Percentiles rank a stretch among this genome's conserved stretches.
These are phyloP conservation scores for Gautieria morchelliformis DNA, from an alignment of 768 basidiomycete species.

Conservation along the genomic window DNA sequence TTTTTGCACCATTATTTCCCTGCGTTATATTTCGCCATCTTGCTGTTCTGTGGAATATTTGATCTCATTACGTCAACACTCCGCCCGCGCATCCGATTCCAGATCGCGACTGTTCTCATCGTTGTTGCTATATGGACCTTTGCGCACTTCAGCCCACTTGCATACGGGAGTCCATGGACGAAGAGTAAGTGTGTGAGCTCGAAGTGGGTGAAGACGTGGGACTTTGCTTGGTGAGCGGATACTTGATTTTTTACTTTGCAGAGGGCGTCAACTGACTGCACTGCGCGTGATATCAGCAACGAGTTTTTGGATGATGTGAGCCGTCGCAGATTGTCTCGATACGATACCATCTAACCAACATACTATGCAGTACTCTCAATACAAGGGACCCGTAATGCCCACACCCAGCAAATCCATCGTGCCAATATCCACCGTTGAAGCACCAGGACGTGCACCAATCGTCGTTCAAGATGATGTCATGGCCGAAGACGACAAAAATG, in stretches of 20 bases:
- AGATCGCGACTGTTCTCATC: slow-evolving; percentile 68
- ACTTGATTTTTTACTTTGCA: neutral
- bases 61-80: slow-evolving; percentile 78
- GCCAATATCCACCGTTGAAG: slow-evolving; percentile 38
- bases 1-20: slow-evolving; percentile 99
- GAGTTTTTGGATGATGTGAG: slow-evolving; percentile 64
- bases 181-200: slow-evolving; percentile 62
- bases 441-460: slow-evolving; percentile 43
- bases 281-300: slow-evolving; percentile 29
- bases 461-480: slow-evolving; percentile 38
- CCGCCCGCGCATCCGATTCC: slow-evolving; percentile 65
- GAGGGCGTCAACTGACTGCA: neutral
- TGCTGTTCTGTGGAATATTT: slow-evolving; percentile 68
- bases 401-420: slow-evolving; percentile 29
- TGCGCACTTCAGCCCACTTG: slow-evolving; percentile 66
- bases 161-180: slow-evolving; percentile 86
- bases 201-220: slow-evolving; percentile 91
- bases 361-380: slow-evolving; percentile 45
- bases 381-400: slow-evolving; percentile 27
- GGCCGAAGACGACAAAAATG: slow-evolving; percentile 12
- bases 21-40: slow-evolving; percentile 86
- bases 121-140: slow-evolving; percentile 74
- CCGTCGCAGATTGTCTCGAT: slow-evolving; percentile 6
- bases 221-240: slow-evolving; percentile 71
- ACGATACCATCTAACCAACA: neutral